Conservation (phyloP, 2,329 filamentous ascomycete species). For the Trichophyton rubrum region DNA sequence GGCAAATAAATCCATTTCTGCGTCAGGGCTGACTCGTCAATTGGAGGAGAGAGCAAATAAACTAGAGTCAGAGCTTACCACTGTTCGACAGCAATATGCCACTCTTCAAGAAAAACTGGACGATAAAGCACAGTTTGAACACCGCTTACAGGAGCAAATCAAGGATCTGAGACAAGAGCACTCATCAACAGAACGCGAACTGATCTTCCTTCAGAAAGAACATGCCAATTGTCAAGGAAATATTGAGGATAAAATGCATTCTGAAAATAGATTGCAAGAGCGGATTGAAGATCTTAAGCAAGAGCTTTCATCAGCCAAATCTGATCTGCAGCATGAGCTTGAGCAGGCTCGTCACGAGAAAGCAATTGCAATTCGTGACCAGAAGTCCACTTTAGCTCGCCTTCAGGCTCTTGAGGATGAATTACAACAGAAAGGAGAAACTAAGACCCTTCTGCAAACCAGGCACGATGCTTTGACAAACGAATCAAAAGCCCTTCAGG, state of each 20-base stretch:
- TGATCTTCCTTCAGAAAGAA: constrained; percentile 41
- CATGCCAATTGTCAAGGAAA: constrained; percentile 33
- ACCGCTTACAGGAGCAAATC: constrained; percentile 31
- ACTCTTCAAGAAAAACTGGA: constrained; percentile 34
- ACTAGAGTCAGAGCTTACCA: constrained; percentile 54
- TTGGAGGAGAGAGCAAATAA: constrained; percentile 57
- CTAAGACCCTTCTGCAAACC: constrained; percentile 57
- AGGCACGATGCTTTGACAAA: constrained; percentile 55
- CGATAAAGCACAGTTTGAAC: constrained; percentile 30
- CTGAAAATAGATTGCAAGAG: constrained; percentile 28
- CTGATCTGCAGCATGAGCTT: constrained; percentile 32
- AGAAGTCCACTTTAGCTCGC: constrained; percentile 31
- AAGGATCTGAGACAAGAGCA: constrained; percentile 28
- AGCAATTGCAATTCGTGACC: constrained; percentile 35
- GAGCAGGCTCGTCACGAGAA: constrained; percentile 33
- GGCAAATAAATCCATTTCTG: constrained; percentile 64
- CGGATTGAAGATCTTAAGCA: constrained; percentile 31
- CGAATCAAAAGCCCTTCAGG: constrained; percentile 55
- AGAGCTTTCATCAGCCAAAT: constrained; percentile 27
- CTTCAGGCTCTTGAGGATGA: constrained; percentile 49
- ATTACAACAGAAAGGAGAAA: constrained; percentile 43
- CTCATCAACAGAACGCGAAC: constrained; percentile 48
- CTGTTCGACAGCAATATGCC: constrained; percentile 36
- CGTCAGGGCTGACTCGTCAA: constrained; percentile 61
- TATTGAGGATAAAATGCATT: constrained; percentile 33